Evolutionary conservation across 148 eudicot species (phyloP), one percentile per base, ranked within the genome.

Genomic region (Rheum nobile): DNA sequence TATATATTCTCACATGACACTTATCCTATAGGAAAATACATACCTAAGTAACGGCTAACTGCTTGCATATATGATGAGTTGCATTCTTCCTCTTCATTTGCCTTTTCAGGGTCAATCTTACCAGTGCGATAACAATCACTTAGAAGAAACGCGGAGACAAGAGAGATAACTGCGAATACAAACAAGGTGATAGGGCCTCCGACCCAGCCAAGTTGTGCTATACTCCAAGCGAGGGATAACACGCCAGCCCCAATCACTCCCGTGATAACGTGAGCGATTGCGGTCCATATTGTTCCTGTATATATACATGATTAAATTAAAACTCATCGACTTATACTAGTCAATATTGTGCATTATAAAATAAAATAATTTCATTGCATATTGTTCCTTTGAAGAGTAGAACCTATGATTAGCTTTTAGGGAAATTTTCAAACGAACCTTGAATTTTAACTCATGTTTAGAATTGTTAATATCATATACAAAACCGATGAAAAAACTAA

Each of bases 191-290:
- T 9, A 34, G 83, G 81, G 35, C 88, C 88, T 12, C 79, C 88
- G 31, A 82, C 63, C 88, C 88, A 86, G 4, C 89, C 89, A 14
- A 86, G 69, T 44, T 82, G 85, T 11, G 87, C 87, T 26, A 75
- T 77, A 67, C 87, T 82, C 87, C 87, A 86, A 1, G 87, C 83
- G 2, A 82, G 77, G 4, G 85, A 82, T 29, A 78, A 71, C 10
- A 79, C 85, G 21, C 86, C 85, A 0, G 88, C 79, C 22, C 88
- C 88, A 17, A 85, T 80, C 6, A 85, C 88, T 9, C 84, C 88
- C n/a, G 85, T 82, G 63, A 85, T 82, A 28, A 84, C 77, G 76
- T 84, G 89, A 11, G 87, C 85, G 0, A 73, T 26, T 28, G 81
- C 81, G 24, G 81, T 80, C 85, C 84, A 86, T 75, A 77, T 24